A percentile compares a stretch with the other conserved stretches of the same genome.
These are phyloP conservation scores for Onygenales sp. DNA, from an alignment of 2,329 filamentous ascomycete genomes.

Conservation along the genomic window DNA sequence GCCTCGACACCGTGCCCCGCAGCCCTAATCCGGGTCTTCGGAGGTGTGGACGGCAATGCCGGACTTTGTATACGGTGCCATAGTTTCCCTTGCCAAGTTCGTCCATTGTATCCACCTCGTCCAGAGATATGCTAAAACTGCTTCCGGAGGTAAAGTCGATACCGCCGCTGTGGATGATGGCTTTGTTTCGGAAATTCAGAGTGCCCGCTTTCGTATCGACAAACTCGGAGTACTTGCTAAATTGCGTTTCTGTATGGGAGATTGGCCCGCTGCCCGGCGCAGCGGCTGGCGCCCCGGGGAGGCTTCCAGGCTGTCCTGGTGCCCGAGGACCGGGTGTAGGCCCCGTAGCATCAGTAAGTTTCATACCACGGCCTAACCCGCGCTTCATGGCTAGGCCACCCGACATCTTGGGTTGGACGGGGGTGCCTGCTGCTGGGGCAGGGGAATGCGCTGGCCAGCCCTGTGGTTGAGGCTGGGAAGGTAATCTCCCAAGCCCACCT, in stretches of 20 bases:
- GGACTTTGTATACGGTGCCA: conserved; percentile 93
- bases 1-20: conserved; percentile 30
- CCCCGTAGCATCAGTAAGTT: conserved; percentile 39
- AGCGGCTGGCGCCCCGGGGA: neutral
- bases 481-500: conserved; percentile 9
- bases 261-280: conserved; percentile 1
- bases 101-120: conserved; percentile 86
- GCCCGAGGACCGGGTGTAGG: conserved; percentile 6
- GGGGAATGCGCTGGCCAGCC: conserved; percentile 5
- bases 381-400: conserved; percentile 40
- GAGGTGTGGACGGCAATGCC: conserved; percentile 64
- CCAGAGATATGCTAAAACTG: conserved; percentile 86
- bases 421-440: conserved; percentile 33
- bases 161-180: conserved; percentile 76
- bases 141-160: conserved; percentile 88
- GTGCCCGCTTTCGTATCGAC: conserved; percentile 88
- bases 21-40: conserved; percentile 51
- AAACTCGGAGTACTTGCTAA: conserved; percentile 67
- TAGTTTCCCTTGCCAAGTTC: conserved; percentile 98
- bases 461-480: conserved; percentile 17
- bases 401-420: conserved; percentile 29
- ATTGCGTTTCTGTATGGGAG: conserved; percentile 32
- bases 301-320: neutral
- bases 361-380: conserved; percentile 37
- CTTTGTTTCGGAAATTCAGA: conserved; percentile 86